Evolutionary conservation across 371 early-diverging fungal species (phyloP).

Genomic region (Lichtheimia hyalospora): DNA sequence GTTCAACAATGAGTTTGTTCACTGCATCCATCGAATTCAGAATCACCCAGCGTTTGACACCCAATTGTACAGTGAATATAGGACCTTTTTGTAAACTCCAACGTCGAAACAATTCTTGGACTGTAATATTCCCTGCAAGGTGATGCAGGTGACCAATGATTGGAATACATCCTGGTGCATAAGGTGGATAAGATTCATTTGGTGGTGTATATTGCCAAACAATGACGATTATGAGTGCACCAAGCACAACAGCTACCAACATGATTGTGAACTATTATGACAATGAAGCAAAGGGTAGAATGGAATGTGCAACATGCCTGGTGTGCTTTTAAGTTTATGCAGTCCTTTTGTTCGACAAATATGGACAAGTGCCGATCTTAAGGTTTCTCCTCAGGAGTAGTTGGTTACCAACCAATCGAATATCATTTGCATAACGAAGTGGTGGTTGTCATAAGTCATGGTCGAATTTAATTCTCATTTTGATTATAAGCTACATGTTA

Average conservation of each 20-base stretch:
- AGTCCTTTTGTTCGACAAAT: conserved; percentile 17
- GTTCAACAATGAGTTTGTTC: conserved; percentile 36
- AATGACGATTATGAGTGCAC: background rate
- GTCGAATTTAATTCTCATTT: too few species aligned
- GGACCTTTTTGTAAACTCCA: conserved; percentile 41
- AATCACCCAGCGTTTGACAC: conserved; percentile 42
- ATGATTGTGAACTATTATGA: background rate
- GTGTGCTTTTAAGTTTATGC: conserved; percentile 5
- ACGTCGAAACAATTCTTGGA: conserved; percentile 33
- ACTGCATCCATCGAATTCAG: conserved; percentile 35
- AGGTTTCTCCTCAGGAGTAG: background rate
- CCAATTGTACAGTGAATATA: conserved; percentile 42
- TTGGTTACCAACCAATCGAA: background rate
- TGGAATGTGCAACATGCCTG: background rate
- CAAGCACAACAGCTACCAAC: background rate
- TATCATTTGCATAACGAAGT: background rate
- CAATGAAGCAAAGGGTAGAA: background rate
- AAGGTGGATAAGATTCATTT: conserved; percentile 24
- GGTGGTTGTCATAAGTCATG: too few species aligned
- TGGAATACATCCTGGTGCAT: conserved; percentile 39
- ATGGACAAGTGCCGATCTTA: conserved; percentile 1
- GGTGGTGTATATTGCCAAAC: background rate
- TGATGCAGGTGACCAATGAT: conserved; percentile 38
- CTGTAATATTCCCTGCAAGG: conserved; percentile 20
- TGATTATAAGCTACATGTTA: too few species aligned